Conservation (phyloP, 108 stramenopile species). For the Skeletonema marinoi region DNA sequence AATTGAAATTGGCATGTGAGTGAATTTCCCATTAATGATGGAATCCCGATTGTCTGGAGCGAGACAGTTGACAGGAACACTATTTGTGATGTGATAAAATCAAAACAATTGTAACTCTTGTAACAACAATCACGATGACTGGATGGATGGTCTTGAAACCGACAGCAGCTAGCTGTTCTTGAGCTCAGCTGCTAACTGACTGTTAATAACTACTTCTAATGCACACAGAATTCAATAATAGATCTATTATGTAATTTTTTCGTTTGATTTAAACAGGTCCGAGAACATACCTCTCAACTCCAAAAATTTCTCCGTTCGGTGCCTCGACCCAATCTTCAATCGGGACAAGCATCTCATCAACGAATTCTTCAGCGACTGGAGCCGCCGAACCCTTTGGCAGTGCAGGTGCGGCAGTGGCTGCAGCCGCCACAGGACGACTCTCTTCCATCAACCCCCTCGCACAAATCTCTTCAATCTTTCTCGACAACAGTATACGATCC, state of each 20-base stretch:
- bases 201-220: background rate
- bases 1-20: too few relatives aligned
- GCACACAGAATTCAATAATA: too few relatives aligned
- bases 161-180: too few relatives aligned
- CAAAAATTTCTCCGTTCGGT: background rate
- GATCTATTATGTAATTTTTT: background rate
- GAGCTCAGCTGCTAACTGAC: too few relatives aligned
- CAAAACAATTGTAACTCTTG: too few relatives aligned
- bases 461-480: constrained; percentile 73
- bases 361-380: background rate
- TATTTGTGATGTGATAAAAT: too few relatives aligned
- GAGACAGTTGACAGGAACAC: too few relatives aligned
- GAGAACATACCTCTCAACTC: background rate
- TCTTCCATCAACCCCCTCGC: constrained; percentile 69
- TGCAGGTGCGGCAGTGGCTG: background rate
- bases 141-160: too few relatives aligned
- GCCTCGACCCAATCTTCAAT: background rate
- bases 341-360: background rate
- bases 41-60: too few relatives aligned
- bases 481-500: constrained; percentile 49
- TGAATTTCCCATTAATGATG: too few relatives aligned
- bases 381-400: background rate
- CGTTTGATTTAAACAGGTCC: background rate
- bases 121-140: too few relatives aligned
- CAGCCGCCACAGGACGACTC: constrained; percentile 14